Evolutionary conservation across 2,329 filamentous ascomycete species (phyloP), one percentile per base, ranked within the genome.

Genomic region (Trichoderma semiorbis): DNA sequence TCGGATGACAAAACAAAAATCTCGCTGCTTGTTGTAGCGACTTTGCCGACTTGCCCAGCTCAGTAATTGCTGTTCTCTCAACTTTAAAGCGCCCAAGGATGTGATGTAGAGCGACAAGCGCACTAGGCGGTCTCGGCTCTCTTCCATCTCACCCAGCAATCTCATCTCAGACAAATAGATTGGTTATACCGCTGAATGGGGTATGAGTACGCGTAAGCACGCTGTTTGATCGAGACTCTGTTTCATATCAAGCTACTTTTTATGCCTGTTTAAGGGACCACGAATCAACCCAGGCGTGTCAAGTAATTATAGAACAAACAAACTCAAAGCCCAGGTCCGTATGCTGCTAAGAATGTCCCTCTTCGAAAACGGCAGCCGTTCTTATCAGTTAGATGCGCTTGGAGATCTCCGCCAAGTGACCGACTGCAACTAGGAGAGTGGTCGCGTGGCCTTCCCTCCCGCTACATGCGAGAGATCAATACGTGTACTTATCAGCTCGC

Each of bases 201-300:
- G 4, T 12, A 24, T 11, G n/a, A 24, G 47, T 50, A 50, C 47
- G 47, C 47, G 47, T 50, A 50, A 50, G 47, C 30, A 18, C 36
- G 34, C 32, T 16, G 58, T 34, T 18, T 66, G 47, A 8, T 66
- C 24, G 43, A 36, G 63, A 36, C 63, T 10, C 14, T 26, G 64
- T 67, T 58, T 67, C 64, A 57, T 43, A 58, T 58, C 64, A 67
- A 43, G 50, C 64, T 67, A 67, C 47, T 57, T 43, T 58, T 55
- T 57, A 66, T 66, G 63, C 63, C 63, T 55, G 34, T 66, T 57
- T 24, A 24, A 6, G 47, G 47, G 47, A 50, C n/a, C n/a, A 24
- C 10, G 47, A 50, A 50, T 7, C n/a, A 50, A 50, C n/a, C n/a
- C 47, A 34, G 62, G 39, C 39, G 61, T 39, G 36, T 12, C 14